phyloP scores from a whole-genome alignment of 2,329 filamentous ascomycete genomes.

The Cercospora janseana region DNA sequence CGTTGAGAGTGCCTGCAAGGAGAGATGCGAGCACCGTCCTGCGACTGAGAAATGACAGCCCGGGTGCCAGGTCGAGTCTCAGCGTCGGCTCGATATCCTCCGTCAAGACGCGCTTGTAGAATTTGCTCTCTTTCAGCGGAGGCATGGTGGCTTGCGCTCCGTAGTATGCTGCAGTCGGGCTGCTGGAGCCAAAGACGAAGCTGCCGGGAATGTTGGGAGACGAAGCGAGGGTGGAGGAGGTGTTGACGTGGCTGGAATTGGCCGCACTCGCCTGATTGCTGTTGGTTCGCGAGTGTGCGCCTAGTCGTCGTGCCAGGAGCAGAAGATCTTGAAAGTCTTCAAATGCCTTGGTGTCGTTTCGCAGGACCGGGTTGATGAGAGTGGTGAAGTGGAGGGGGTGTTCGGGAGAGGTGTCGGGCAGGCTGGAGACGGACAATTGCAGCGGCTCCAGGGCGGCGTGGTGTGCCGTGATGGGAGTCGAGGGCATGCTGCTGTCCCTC shows the following conservation, averaged over 20 bases:
- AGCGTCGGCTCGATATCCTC: constrained; percentile 96
- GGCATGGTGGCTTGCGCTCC: constrained; percentile 44
- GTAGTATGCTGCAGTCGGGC: constrained; percentile 32
- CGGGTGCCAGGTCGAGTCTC: constrained; percentile 82
- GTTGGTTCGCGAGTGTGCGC: constrained; percentile 64
- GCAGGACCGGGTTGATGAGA: constrained; percentile 76
- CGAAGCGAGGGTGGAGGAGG: constrained; percentile 31
- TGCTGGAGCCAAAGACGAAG: constrained; percentile 40
- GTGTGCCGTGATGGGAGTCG: constrained; percentile 67
- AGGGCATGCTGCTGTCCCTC: constrained; percentile 64
- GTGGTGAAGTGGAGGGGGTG: constrained; percentile 74
- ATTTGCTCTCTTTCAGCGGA: constrained; percentile 82
- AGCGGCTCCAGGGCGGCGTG: constrained; percentile 62
- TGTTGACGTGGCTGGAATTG: constrained; percentile 26
- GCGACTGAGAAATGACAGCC: constrained; percentile 88
- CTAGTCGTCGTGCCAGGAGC: constrained; percentile 55
- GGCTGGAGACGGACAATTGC: constrained; percentile 51
- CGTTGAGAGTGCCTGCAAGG: constrained; percentile 78
- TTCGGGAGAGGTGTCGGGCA: constrained; percentile 57
- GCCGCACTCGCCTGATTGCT: constrained; percentile 39
- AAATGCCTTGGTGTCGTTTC: constrained; percentile 76
- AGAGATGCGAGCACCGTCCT: constrained; percentile 80
- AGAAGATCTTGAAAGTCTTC: constrained; percentile 82
- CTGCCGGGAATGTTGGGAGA: constrained; percentile 46
- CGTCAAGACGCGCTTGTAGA: constrained; percentile 83